Evolutionary conservation across 192 early-diverging fungal species (phyloP), one percentile per base, ranked within the genome.

Genomic region (Linnemannia hyalina): DNA sequence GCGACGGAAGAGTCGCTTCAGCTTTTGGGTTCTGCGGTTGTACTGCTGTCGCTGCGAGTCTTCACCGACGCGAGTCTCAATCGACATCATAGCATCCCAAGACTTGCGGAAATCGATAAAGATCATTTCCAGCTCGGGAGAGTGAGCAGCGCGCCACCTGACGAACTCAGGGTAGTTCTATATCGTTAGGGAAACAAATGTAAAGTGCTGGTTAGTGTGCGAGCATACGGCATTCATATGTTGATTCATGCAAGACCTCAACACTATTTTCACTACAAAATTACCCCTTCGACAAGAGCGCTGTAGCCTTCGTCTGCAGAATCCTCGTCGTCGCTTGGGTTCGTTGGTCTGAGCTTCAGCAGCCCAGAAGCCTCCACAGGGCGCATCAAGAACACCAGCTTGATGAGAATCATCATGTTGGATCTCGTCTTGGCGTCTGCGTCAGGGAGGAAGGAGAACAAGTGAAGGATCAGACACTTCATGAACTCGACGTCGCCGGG

Each of bases 401-500:
- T 82, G 89, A 89, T 83, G 89, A 93, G 81, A 46, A 82, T 93
- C 76, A 93, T 82, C 47, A 93, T 88, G 70, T 75, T 88, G 13
- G 55, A 73, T 60, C 86, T 88, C 0, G 93, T 87, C 49, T 77
- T 83, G 32, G 88, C 75, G 46, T 89, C 83, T 1, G 88, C 80
- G 22, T 85, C 82, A 9, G 89, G 71, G 49, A 94, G 77, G 71
- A 90, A 89, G 40, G 85, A 82, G 72, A 92, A 95, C 38, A 95
- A 72, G 83, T 95, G 92, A 74, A 93, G 89, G 47, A 92, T 89
- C 41, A 95, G 77, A 68, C 91, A 90, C 74, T 89, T 90, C 74
- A 94, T 85, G 69, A 94, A 95, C 49, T 95, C 94, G n/a, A 85
- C 83, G 80, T 95, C 94, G 0, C 74, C 90, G 40, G 94, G 92